A percentile compares a stretch with the other conserved stretches of the same genome.
Evolutionary conservation across 2,329 filamentous ascomycete genomes (phyloP).

Genomic region (Aureobasidium sp.): DNA sequence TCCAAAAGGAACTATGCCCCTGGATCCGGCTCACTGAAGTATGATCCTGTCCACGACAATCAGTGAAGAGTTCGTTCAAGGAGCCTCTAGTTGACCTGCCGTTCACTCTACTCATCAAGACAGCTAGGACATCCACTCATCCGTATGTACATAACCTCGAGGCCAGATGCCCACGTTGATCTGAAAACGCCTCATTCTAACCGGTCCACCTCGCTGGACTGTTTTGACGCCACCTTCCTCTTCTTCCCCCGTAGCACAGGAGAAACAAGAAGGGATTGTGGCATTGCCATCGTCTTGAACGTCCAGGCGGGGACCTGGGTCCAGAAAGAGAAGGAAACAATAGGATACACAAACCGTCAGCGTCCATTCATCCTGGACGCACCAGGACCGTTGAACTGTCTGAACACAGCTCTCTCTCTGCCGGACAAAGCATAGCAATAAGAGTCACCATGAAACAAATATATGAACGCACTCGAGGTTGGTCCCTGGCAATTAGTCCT

Average conservation of each 20-base stretch:
- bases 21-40: not conserved
- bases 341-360: not conserved
- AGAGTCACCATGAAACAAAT: not conserved
- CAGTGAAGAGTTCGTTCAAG: not conserved
- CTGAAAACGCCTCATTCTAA: too few relatives aligned
- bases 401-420: not conserved
- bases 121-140: not conserved
- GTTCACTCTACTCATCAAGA: not conserved
- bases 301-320: too few relatives aligned
- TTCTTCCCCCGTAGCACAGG: not conserved
- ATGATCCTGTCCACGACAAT: conserved; percentile 4
- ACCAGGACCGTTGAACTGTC: not conserved
- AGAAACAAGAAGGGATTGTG: too few relatives aligned
- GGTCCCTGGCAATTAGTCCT: not conserved
- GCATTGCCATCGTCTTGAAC: not conserved
- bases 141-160: not conserved
- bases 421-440: not conserved
- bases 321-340: not conserved
- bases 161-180: not conserved
- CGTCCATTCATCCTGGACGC: not conserved
- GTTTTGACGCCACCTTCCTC: not conserved
- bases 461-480: not conserved
- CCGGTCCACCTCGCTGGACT: not conserved
- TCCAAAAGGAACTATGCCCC: not conserved
- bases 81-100: not conserved